Evolutionary conservation across 2,329 filamentous ascomycete genomes (phyloP).

Genomic region (Trichoderma guizhouense): DNA sequence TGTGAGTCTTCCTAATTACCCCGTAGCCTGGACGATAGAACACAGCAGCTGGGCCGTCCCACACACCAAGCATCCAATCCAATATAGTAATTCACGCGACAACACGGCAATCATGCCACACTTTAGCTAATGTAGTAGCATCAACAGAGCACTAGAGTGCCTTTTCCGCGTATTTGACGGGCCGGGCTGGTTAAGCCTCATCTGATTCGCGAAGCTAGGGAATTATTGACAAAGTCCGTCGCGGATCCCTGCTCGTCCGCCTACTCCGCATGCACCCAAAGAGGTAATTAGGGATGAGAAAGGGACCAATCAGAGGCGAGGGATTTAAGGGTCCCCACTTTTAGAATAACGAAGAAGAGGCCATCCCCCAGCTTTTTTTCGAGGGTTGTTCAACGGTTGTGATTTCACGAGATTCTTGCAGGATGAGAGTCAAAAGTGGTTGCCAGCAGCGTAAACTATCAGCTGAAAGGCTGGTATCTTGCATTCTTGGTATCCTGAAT

Average conservation of each 20-base stretch:
- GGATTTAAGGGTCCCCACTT: background rate
- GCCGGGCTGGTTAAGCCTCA: background rate
- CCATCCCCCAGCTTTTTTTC: conserved; percentile 15
- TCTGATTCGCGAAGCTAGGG: conserved; percentile 5
- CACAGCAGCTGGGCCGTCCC: background rate
- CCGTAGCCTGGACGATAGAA: background rate
- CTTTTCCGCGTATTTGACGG: background rate
- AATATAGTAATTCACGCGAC: background rate
- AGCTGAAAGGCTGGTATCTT: too few relatives aligned
- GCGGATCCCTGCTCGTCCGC: background rate
- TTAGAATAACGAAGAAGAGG: conserved; percentile 11
- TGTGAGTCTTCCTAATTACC: background rate
- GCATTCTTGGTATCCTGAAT: background rate
- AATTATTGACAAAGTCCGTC: background rate
- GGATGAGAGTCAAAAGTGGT: background rate
- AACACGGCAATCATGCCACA: background rate
- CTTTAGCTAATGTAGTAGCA: background rate
- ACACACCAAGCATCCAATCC: background rate
- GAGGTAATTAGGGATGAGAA: conserved; percentile 1
- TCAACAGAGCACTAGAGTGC: background rate
- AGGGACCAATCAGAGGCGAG: background rate
- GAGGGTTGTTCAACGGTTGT: background rate
- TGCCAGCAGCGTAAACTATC: background rate
- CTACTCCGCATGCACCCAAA: conserved; percentile 1
- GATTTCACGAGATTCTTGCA: background rate